A percentile compares a stretch with the other conserved stretches of the same genome.
Evolutionary conservation across 2,329 filamentous ascomycete species (phyloP).

Genomic region (Tricladium varicosporioides): DNA sequence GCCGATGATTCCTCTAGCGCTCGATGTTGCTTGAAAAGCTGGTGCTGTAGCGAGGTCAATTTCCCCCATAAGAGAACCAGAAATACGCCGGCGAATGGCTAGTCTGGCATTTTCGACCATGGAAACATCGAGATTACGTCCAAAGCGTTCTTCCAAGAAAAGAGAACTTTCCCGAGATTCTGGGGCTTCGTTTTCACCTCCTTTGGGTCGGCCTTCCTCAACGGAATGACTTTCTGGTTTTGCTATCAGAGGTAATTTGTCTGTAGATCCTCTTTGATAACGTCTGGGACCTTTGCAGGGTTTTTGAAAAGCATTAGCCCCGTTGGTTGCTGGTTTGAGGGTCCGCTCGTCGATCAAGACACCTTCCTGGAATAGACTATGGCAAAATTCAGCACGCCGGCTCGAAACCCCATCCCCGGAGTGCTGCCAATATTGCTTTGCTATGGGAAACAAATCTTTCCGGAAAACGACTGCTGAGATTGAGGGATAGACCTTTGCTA

Average conservation of each 20-base stretch:
- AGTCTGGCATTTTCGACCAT: conserved; percentile 79
- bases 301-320: conserved; percentile 24
- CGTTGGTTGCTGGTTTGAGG: conserved; percentile 19
- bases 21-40: conserved; percentile 46
- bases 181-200: conserved; percentile 18
- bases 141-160: conserved; percentile 93
- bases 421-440: conserved; percentile 98
- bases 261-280: conserved; percentile 66
- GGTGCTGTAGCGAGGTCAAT: conserved; percentile 60
- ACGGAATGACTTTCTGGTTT: conserved; percentile 6
- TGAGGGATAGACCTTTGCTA: conserved; percentile 55
- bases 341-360: conserved; percentile 52
- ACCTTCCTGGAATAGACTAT: conserved; percentile 69
- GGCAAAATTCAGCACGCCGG: conserved; percentile 85
- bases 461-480: conserved; percentile 73
- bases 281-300: conserved; percentile 68
- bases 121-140: conserved; percentile 80
- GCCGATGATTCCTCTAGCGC: conserved; percentile 55
- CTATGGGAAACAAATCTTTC: conserved; percentile 62
- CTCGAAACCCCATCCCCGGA: conserved; percentile 91
- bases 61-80: conserved; percentile 75
- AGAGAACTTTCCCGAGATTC: conserved; percentile 62
- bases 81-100: conserved; percentile 83
- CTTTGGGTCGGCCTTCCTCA: background rate
- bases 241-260: conserved; percentile 34